Evolutionary conservation across 768 basidiomycete genomes (phyloP).

Genomic region (Cyclocybe aegerita): DNA sequence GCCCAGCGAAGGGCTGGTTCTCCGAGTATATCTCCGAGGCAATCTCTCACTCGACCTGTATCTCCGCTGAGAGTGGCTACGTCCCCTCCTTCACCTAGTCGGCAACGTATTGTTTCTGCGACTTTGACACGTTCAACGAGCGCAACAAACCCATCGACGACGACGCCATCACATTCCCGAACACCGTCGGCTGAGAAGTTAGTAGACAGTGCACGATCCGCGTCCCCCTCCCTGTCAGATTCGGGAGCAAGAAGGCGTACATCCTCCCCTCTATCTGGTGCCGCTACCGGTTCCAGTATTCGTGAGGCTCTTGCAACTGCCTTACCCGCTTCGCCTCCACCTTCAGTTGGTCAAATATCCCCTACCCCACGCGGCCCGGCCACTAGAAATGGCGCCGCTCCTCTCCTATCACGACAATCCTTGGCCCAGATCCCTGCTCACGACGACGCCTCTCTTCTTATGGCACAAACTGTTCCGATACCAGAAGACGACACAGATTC

Average conservation of each 20-base stretch:
- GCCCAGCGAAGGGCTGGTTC: constrained; percentile 44
- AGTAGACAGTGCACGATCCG: constrained; percentile 21
- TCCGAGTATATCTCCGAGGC: constrained; percentile 38
- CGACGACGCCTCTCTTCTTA: constrained; percentile 62
- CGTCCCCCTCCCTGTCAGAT: constrained; percentile 44
- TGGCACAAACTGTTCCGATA: constrained; percentile 72
- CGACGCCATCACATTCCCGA: constrained; percentile 37
- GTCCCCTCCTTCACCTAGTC: constrained; percentile 46
- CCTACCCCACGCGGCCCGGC: constrained; percentile 25
- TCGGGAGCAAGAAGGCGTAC: constrained; percentile 39
- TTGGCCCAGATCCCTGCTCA: constrained; percentile 37
- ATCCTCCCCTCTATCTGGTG: constrained; percentile 47
- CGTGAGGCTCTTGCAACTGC: constrained; percentile 38
- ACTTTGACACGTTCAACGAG: constrained; percentile 45
- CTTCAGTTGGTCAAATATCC: constrained; percentile 28
- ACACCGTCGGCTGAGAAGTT: constrained; percentile 33
- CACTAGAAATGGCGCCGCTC: constrained; percentile 26
- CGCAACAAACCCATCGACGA: constrained; percentile 20
- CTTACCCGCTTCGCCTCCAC: constrained; percentile 37
- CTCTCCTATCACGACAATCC: constrained; percentile 42
- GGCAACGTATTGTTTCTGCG: constrained; percentile 42
- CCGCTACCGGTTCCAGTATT: constrained; percentile 32
- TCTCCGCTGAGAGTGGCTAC: constrained; percentile 49
- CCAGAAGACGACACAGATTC: constrained; percentile 74
- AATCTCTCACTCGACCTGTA: constrained; percentile 37